Base-by-base conservation (phyloP, 2,329 filamentous ascomycete genomes). In the Fusarium anthophilum region DNA sequence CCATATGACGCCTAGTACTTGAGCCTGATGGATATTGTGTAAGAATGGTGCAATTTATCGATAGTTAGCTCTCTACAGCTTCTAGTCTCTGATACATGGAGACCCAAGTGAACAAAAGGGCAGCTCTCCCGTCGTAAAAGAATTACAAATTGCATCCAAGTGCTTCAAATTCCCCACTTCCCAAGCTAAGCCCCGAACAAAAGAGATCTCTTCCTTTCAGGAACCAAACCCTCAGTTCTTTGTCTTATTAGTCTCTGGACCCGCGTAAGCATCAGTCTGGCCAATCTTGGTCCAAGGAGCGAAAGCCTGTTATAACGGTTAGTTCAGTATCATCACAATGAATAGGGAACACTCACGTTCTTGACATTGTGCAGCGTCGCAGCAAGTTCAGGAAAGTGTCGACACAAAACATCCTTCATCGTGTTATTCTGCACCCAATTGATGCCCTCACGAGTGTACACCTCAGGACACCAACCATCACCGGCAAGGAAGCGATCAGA, bases 401-500 rank as follows among this genome's bases (percentile, higher is more conserved):
- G 58, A 22, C 64, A 65, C 5, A 72, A 11, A 26, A 73, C 58
- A 60, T 72, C 69, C 24, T 72, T 70, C 69, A 70, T 72, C 0
- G 69, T 73, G 2, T 73, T 72, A 6, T 53, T 65, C 43, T 72
- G 69, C 5, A 73, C 69, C 69, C 69, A 73, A 17, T 70, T 59
- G 1, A 72, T 72, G 1, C 69, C 64, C 6, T 72, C 69, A 3
- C 53, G 69, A 0, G 69, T 73, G 8, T 72, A 73, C 5, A 73
- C 65, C 28, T 73, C 69, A 7, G 69, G 64, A 22, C 69, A 72
- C 69, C 69, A 72, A 0, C 69, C 69, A 11, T 70, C 69, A 0
- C 69, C 69, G 2, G 69, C 69, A 6, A 72, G 59, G 39, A 72
- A 72, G 0, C 69, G 69, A 26, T 72, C 69, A 15, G 69, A 72